Evolutionary conservation across 257 asterid genomes (phyloP).

Genomic region (Plantago major): DNA sequence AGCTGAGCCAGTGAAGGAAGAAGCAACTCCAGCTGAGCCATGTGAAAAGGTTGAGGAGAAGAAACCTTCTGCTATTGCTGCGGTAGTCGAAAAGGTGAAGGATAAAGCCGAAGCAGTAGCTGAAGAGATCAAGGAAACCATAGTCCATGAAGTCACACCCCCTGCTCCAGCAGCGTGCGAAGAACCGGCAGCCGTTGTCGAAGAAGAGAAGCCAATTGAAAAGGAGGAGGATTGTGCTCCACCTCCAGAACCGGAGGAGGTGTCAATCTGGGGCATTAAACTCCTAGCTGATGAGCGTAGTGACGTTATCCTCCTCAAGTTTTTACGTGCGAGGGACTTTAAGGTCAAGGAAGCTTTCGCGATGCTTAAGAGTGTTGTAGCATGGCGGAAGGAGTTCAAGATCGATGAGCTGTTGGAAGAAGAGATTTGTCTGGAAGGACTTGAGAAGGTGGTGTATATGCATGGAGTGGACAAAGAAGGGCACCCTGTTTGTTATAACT

Average conservation of each 20-base stretch:
- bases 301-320: conserved; percentile 62
- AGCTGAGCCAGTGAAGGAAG: conserved; percentile 24
- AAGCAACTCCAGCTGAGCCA: conserved; percentile 12
- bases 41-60: conserved; percentile 8
- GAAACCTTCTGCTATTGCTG: conserved; percentile 8
- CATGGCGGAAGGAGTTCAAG: conserved; percentile 65
- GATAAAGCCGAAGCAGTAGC: conserved; percentile 27
- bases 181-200: conserved; percentile 23
- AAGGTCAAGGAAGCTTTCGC: conserved; percentile 59
- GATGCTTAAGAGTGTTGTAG: conserved; percentile 60
- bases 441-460: conserved; percentile 50
- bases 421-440: conserved; percentile 33
- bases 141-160: conserved; percentile 42
- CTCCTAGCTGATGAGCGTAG: conserved; percentile 52
- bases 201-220: conserved; percentile 22
- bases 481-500: conserved; percentile 61
- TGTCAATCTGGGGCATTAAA: conserved; percentile 64
- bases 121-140: conserved; percentile 58
- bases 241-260: conserved; percentile 47
- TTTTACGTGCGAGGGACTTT: conserved; percentile 69
- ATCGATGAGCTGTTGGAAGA: conserved; percentile 45
- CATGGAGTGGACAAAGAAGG: conserved; percentile 64
- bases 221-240: conserved; percentile 24
- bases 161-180: conserved; percentile 30
- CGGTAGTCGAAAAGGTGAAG: conserved; percentile 24